A percentile compares a stretch with the other conserved stretches of the same genome.
Conservation (phyloP, 345 rosid species). For the Ricinus communis region DNA sequence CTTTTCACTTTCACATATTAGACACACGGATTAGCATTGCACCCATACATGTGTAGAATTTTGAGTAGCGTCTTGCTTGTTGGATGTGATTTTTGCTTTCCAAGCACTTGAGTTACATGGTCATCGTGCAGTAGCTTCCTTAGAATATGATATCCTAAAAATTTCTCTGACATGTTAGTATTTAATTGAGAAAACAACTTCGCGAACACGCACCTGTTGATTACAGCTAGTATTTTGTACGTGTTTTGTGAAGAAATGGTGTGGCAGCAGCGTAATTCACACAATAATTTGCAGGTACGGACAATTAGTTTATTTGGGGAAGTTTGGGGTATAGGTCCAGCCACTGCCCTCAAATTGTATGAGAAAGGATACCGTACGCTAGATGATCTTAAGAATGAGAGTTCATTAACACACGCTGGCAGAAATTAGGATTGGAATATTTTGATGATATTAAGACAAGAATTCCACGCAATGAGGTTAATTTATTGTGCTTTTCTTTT, state of each 20-base stretch:
- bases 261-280: background rate
- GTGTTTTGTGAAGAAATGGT: background rate
- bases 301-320: conserved; percentile 85
- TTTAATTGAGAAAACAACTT: conserved; percentile 3
- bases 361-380: conserved; percentile 84
- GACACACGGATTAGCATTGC: background rate
- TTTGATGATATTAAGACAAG: conserved; percentile 82
- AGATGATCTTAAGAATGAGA: conserved; percentile 75
- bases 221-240: background rate
- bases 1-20: background rate
- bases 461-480: conserved; percentile 87
- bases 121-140: background rate
- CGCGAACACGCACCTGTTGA: background rate
- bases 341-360: conserved; percentile 86
- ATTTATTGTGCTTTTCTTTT: conserved; percentile 22
- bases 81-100: background rate
- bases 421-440: conserved; percentile 84
- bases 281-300: conserved; percentile 52
- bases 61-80: background rate
- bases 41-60: background rate
- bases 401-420: conserved; percentile 68
- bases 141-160: background rate
- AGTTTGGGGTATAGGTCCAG: conserved; percentile 97
- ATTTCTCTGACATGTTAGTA: background rate
- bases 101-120: background rate